Evolutionary conservation across 2,329 filamentous ascomycete genomes (phyloP).

Genomic region (Fusarium subglutinans): DNA sequence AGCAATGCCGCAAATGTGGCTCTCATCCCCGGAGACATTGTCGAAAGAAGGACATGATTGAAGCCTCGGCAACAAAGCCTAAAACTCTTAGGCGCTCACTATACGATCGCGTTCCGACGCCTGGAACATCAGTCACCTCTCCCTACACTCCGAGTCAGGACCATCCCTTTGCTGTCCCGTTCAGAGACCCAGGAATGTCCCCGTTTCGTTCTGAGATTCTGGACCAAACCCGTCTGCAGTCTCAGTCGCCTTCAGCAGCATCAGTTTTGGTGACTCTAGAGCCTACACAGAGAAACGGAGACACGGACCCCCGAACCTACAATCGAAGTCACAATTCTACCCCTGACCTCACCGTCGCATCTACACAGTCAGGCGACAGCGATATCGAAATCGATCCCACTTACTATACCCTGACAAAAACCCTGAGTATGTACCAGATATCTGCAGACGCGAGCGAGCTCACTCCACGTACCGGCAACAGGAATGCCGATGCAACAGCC

Average conservation of each 20-base stretch:
- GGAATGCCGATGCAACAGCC: constrained; percentile 11
- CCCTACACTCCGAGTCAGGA: background rate
- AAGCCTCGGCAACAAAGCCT: background rate
- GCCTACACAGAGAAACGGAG: background rate
- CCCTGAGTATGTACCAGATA: background rate
- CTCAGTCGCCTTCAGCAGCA: background rate
- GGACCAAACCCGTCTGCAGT: background rate
- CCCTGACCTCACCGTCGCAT: constrained; percentile 16
- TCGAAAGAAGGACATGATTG: constrained; percentile 6
- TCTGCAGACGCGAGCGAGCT: background rate
- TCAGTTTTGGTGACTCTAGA: background rate
- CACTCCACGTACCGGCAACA: background rate
- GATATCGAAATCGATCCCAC: background rate
- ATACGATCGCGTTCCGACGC: background rate
- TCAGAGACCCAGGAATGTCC: background rate
- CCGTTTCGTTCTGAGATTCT: background rate
- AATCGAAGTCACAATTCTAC: background rate
- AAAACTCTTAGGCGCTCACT: background rate
- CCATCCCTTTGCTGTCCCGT: background rate
- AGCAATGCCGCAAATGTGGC: constrained; percentile 31
- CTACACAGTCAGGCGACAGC: background rate
- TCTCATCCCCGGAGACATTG: constrained; percentile 22
- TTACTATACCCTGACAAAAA: background rate
- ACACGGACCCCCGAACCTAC: background rate
- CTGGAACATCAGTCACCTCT: background rate